These are phyloP conservation scores for Aureobasidium subglaciale DNA, from an alignment of 2,329 filamentous ascomycete species.

Conservation along the genomic window DNA sequence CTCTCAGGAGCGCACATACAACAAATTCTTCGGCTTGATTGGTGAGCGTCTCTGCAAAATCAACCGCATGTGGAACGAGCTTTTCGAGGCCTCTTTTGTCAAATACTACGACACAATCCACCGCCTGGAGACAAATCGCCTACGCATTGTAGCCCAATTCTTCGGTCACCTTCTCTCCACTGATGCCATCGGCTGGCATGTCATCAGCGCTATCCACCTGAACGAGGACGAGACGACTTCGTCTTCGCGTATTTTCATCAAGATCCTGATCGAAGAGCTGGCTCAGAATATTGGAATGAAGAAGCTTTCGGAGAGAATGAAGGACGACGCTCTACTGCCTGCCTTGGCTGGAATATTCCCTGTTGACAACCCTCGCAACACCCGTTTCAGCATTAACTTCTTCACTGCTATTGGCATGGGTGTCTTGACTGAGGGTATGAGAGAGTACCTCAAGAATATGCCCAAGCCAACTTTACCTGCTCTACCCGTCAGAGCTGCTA, in stretches of 20 bases:
- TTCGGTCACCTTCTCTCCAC: slow-evolving; percentile 86
- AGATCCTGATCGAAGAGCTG: slow-evolving; percentile 92
- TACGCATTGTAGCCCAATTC: slow-evolving; percentile 90
- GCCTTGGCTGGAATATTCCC: slow-evolving; percentile 85
- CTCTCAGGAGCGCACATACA: slow-evolving; percentile 92
- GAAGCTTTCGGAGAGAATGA: slow-evolving; percentile 67
- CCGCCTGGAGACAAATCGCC: slow-evolving; percentile 88
- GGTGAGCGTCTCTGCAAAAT: slow-evolving; percentile 94
- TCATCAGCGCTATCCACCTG: slow-evolving; percentile 73
- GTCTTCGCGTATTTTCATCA: slow-evolving; percentile 95
- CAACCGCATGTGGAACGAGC: slow-evolving; percentile 86
- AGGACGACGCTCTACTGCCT: slow-evolving; percentile 69
- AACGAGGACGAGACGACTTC: slow-evolving; percentile 97
- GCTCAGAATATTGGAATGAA: slow-evolving; percentile 79
- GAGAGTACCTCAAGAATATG: slow-evolving; percentile 80
- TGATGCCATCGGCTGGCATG: slow-evolving; percentile 89
- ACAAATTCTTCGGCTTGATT: slow-evolving; percentile 93
- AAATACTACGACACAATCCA: slow-evolving; percentile 98
- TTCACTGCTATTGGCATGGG: slow-evolving; percentile 98
- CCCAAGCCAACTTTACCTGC: slow-evolving; percentile 76
- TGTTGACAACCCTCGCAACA: slow-evolving; percentile 78
- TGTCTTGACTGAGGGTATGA: slow-evolving; percentile 87
- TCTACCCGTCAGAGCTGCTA: slow-evolving; percentile 41
- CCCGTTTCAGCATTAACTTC: slow-evolving; percentile 97
- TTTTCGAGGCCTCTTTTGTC: slow-evolving; percentile 83